Evolutionary conservation across 441 rosid genomes (phyloP).

Genomic region (Pelargonium australe): DNA sequence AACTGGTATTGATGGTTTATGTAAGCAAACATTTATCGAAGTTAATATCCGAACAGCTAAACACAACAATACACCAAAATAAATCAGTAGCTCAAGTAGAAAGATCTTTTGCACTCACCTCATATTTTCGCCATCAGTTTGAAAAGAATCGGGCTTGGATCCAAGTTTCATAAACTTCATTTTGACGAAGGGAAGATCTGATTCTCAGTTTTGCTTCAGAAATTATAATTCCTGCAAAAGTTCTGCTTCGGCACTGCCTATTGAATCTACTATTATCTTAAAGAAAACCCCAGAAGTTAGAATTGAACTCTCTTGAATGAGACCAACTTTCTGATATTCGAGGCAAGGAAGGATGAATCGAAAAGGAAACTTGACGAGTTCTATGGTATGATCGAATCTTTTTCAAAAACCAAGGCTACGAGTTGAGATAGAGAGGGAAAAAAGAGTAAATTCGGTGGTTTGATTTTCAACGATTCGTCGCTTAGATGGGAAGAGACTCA

Average conservation of each 20-base stretch:
- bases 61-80: neutral
- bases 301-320: constrained; percentile 17
- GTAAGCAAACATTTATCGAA: constrained; percentile 17
- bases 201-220: constrained; percentile 22
- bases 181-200: constrained; percentile 24
- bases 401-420: constrained; percentile 33
- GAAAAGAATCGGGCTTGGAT: constrained; percentile 91
- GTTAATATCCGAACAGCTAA: constrained; percentile 9
- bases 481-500: constrained; percentile 29
- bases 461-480: constrained; percentile 28
- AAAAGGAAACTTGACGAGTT: constrained; percentile 21
- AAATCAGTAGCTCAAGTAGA: constrained; percentile 12
- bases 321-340: constrained; percentile 9
- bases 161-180: constrained; percentile 99
- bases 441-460: constrained; percentile 19
- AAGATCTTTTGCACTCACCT: constrained; percentile 42
- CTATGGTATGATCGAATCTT: constrained; percentile 38
- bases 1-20: too few species aligned
- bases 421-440: constrained; percentile 19
- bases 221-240: constrained; percentile 15
- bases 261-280: constrained; percentile 15
- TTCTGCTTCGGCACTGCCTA: neutral
- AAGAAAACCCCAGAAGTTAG: constrained; percentile 6
- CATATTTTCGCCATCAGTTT: constrained; percentile 51
- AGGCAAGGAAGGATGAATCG: constrained; percentile 23